A percentile compares a stretch with the other conserved stretches of the same genome.
phyloP scores from a whole-genome alignment of 164 flowering plant species.

The Umbellularia californica region DNA sequence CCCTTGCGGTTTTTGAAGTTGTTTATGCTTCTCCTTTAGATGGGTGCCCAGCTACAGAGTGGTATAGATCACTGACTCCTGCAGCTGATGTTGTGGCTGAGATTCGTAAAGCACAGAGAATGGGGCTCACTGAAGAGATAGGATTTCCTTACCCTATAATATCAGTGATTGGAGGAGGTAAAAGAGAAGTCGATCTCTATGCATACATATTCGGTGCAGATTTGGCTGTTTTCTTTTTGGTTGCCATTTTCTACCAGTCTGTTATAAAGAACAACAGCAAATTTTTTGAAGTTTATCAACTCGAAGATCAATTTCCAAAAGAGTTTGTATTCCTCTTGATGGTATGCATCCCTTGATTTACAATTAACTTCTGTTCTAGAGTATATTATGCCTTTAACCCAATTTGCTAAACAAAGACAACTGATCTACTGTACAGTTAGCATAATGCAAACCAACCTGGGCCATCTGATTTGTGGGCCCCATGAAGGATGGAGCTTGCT shows the following conservation, averaged over 20 bases:
- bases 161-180: slow-evolving; percentile 94
- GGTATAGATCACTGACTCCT: slow-evolving; percentile 76
- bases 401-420: neutral
- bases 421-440: neutral
- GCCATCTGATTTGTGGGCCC: neutral
- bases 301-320: slow-evolving; percentile 97
- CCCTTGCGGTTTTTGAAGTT: slow-evolving; percentile 88
- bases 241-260: slow-evolving; percentile 84
- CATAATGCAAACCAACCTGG: neutral
- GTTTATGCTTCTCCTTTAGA: slow-evolving; percentile 64
- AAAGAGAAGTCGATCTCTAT: slow-evolving; percentile 88
- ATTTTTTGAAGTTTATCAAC: slow-evolving; percentile 92
- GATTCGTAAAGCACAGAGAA: slow-evolving; percentile 47
- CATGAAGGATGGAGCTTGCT: neutral
- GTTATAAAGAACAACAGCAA: slow-evolving; percentile 80
- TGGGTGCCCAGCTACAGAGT: slow-evolving; percentile 49
- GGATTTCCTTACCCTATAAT: slow-evolving; percentile 79
- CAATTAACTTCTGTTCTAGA: neutral
- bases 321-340: slow-evolving; percentile 82
- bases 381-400: neutral
- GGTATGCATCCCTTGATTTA: slow-evolving; percentile 36
- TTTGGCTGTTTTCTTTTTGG: slow-evolving; percentile 84
- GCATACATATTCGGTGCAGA: slow-evolving; percentile 98
- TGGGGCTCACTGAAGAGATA: slow-evolving; percentile 51
- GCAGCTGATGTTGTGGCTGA: slow-evolving; percentile 90